phyloP scores from a whole-genome alignment of 106 monocot species.

The Allium fistulosum region DNA sequence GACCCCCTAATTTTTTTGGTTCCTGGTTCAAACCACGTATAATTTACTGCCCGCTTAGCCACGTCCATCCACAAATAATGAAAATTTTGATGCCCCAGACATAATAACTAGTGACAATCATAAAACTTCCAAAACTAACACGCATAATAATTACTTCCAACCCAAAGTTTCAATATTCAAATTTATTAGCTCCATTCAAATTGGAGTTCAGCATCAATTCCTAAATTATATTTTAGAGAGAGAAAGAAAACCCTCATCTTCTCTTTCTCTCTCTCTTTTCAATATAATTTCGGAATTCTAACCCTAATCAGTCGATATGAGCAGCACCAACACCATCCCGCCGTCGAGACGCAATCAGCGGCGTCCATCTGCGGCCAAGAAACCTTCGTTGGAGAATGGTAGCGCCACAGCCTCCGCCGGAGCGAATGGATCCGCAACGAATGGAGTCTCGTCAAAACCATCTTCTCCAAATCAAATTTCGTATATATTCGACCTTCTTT shows the following conservation, averaged over 20 bases:
- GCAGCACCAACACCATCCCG: conserved; percentile 37
- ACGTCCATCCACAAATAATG: no score
- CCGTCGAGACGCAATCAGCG: conserved; percentile 24
- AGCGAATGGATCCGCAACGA: not conserved
- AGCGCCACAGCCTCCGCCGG: conserved; percentile 5
- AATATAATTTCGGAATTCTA: not conserved
- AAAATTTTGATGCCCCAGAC: no score
- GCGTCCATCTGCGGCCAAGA: conserved; percentile 25
- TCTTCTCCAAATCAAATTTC: conserved; percentile 41
- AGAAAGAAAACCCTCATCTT: not conserved
- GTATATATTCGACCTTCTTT: conserved; percentile 24
- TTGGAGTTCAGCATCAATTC: not conserved
- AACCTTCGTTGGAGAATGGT: conserved; percentile 22
- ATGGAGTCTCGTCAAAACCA: conserved; percentile 38
- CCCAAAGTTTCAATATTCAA: not conserved
- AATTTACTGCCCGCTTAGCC: no score
- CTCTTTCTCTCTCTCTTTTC: not conserved
- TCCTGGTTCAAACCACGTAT: no score
- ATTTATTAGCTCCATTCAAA: not conserved
- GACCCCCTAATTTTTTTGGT: no score
- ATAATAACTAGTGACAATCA: no score
- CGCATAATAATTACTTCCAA: no score
- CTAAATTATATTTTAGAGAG: no score
- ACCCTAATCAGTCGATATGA: not conserved
- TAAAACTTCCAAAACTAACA: no score